Evolutionary conservation across 2,329 filamentous ascomycete genomes (phyloP), one percentile per base, ranked within the genome.

Genomic region (Colletotrichum tropicale): DNA sequence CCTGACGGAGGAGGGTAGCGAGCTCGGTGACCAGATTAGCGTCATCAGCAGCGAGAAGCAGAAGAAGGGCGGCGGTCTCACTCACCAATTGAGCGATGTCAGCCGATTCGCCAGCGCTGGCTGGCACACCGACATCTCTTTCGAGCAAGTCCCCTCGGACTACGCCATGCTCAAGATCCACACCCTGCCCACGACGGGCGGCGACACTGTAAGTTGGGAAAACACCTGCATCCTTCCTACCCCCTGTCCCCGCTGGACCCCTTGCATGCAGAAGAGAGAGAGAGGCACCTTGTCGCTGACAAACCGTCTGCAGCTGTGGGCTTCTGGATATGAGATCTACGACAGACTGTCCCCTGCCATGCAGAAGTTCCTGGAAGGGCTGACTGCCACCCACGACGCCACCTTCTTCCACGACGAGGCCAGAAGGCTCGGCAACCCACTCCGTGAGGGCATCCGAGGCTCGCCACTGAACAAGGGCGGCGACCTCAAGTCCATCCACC

Each of bases 391-490:
- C 1, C 85, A 87, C 78, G 85, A 88, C 72, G 86, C 87, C 30
- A 86, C 82, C 12, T 88, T 88, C 79, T 91, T 91, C 81, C 84
- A 87, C 38, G 87, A 89, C 8, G 87, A 88, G 77, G 89, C 89
- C 13, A 82, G 82, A 65, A 82, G 86, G 12, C 83, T 89, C 1
- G 88, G 88, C 12, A 86, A 87, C 78, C 85, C 86, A 6, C 80
- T 89, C 10, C 84, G 86, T 32, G 83, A 85, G 10, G 85, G 81
- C 6, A 78, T 86, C 70, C 85, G 89, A 9, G 91, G 91, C 2
- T 89, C 89, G 1, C 90, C 90, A 1, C 84, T 91, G 73, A 93
- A 93, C 78, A 84, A 89, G 24, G 91, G 91, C 56, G 83, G 83
- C 5, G 85, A 87, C 28, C 85, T 93, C 43, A 82, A 81, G 55